These are phyloP conservation scores for Ophiosphaerella herpotricha DNA, from an alignment of 2,329 filamentous ascomycete genomes.

Conservation along the genomic window DNA sequence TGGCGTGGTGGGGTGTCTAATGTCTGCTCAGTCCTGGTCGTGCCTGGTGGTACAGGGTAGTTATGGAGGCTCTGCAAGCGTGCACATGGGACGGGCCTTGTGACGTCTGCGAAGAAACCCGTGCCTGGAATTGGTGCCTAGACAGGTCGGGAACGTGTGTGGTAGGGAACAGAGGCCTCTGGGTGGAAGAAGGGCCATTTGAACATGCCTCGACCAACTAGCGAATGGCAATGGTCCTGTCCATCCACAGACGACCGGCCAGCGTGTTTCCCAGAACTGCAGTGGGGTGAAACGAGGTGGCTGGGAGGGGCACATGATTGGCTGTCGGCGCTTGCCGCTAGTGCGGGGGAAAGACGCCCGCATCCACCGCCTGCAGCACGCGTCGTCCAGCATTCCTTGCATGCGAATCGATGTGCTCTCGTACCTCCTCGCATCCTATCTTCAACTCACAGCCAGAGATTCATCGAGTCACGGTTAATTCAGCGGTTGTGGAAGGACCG, in stretches of 20 bases:
- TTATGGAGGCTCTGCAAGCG: conserved; percentile 23
- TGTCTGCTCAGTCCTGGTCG: background rate
- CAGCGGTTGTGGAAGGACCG: too few relatives aligned
- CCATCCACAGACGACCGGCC: conserved; percentile 17
- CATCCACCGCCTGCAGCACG: conserved; percentile 10
- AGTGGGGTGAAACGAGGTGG: conserved; percentile 39
- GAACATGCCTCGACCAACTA: conserved; percentile 5
- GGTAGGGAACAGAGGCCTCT: conserved; percentile 9
- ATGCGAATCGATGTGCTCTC: background rate
- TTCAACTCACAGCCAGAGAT: too few relatives aligned
- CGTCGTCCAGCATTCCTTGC: conserved; percentile 10
- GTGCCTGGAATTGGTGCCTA: conserved; percentile 36
- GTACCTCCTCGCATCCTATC: background rate
- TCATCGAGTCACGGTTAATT: too few relatives aligned
- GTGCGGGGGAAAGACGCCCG: conserved; percentile 19
- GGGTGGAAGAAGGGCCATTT: conserved; percentile 12
- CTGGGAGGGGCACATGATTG: conserved; percentile 31
- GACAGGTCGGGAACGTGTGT: conserved; percentile 12
- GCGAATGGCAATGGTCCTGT: conserved; percentile 16
- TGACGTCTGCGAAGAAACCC: conserved; percentile 31
- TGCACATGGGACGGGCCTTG: conserved; percentile 42
- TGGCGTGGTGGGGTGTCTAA: conserved; percentile 13
- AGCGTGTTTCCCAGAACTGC: conserved; percentile 30
- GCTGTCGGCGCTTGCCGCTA: conserved; percentile 14
- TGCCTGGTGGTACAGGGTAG: conserved; percentile 25